Evolutionary conservation across 1,284 basidiomycete species (phyloP).

Genomic region (Marasmius oreades): DNA sequence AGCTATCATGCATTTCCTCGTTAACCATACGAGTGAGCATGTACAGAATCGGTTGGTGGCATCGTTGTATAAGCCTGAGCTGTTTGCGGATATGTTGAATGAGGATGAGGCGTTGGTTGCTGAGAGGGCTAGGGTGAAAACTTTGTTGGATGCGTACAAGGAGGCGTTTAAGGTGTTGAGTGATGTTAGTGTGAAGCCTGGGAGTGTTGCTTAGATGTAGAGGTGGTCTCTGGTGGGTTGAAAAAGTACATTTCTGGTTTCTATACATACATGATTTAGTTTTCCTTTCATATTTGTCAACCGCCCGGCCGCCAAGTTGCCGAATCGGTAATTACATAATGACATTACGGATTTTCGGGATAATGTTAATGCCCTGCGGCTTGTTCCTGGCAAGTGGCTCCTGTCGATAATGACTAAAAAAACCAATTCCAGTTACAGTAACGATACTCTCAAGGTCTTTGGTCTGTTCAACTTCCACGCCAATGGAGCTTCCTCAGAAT

Average conservation of each 20-base stretch:
- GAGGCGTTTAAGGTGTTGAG: conserved; percentile 91
- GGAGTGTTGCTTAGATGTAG: neutral
- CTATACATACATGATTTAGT: too few species aligned
- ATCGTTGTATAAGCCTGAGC: conserved; percentile 88
- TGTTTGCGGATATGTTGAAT: conserved; percentile 89
- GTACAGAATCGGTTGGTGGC: conserved; percentile 96
- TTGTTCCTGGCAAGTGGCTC: too few species aligned
- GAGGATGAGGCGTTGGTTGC: conserved; percentile 95
- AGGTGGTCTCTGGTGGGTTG: too few species aligned
- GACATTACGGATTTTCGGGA: too few species aligned
- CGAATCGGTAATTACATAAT: too few species aligned
- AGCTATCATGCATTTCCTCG: conserved; percentile 93
- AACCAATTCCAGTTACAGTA: too few species aligned
- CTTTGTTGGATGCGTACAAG: conserved; percentile 93
- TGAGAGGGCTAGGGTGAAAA: conserved; percentile 92
- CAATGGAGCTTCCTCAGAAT: neutral
- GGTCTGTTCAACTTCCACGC: neutral
- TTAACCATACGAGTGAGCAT: conserved; percentile 94
- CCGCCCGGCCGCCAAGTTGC: too few species aligned
- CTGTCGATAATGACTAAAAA: too few species aligned
- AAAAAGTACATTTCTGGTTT: too few species aligned
- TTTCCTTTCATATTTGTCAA: too few species aligned
- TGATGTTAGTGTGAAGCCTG: conserved; percentile 70
- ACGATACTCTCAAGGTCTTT: neutral
- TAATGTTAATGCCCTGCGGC: too few species aligned